phyloP scores from a whole-genome alignment of 768 basidiomycete species.

The Termitomyces sp. region DNA sequence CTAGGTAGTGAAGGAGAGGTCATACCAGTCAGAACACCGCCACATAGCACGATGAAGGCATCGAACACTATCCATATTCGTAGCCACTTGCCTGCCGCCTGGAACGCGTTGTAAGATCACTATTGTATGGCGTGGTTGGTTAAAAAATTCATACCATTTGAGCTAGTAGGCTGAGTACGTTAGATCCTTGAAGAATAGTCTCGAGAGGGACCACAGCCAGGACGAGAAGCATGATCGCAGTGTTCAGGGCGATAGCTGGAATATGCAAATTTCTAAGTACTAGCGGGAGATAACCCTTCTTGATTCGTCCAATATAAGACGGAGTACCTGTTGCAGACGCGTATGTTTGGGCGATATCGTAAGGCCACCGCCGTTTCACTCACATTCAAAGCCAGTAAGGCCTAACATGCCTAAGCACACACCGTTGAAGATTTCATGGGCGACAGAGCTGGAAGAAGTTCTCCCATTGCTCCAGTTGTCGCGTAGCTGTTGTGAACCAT shows the following conservation, averaged over 20 bases:
- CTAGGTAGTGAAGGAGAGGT: neutral
- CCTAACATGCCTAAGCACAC: constrained; percentile 72
- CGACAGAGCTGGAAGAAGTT: constrained; percentile 28
- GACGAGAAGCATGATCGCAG: constrained; percentile 56
- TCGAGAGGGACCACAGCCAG: constrained; percentile 58
- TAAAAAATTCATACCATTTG: constrained; percentile 37
- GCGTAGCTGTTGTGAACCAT: constrained; percentile 46
- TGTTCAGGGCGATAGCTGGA: constrained; percentile 56
- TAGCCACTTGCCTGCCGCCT: constrained; percentile 64
- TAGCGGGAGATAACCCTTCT: constrained; percentile 49
- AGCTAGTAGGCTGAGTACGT: constrained; percentile 66
- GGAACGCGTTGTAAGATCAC: constrained; percentile 1
- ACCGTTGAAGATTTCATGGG: constrained; percentile 58
- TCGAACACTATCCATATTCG: constrained; percentile 63
- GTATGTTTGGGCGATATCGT: neutral
- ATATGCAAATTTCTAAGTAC: constrained; percentile 68
- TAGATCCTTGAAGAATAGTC: constrained; percentile 46
- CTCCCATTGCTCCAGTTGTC: constrained; percentile 53
- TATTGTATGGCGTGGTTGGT: neutral
- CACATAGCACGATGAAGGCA: constrained; percentile 69
- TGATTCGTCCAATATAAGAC: constrained; percentile 63
- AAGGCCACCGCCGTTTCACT: constrained; percentile 13
- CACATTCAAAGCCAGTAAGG: constrained; percentile 71
- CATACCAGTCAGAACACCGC: constrained; percentile 66
- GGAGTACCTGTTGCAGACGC: constrained; percentile 45